phyloP scores from a whole-genome alignment of 2,329 filamentous ascomycete species.

The Fusarium marasasianum region DNA sequence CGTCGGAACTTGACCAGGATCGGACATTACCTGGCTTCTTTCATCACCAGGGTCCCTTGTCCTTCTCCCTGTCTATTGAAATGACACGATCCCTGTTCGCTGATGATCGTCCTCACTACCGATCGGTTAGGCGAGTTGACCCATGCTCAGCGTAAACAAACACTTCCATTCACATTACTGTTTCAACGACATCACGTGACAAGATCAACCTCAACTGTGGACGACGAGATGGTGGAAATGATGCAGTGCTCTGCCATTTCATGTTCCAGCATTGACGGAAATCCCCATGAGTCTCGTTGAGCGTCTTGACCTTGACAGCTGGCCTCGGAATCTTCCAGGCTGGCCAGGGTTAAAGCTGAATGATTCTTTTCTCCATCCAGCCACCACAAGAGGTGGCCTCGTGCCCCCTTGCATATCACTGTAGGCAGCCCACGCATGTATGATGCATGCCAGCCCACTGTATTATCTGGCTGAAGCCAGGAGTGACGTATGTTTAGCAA shows the following conservation, averaged over 20 bases:
- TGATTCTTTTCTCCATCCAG: background rate
- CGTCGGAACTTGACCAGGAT: background rate
- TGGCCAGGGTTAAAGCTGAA: background rate
- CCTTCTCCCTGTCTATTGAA: conserved; percentile 4
- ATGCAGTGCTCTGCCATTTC: conserved; percentile 6
- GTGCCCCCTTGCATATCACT: conserved; percentile 25
- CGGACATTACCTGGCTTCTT: conserved; percentile 15
- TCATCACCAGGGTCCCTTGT: conserved; percentile 6
- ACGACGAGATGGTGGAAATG: background rate
- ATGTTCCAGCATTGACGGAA: background rate
- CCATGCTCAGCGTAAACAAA: conserved; percentile 8
- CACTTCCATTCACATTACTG: background rate
- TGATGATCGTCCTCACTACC: conserved; percentile 28
- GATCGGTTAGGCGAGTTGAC: conserved; percentile 11
- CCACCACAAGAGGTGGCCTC: background rate
- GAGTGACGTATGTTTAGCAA: background rate
- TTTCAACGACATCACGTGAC: conserved; percentile 29
- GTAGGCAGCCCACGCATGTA: background rate
- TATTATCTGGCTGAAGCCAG: background rate
- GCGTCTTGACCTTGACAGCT: background rate
- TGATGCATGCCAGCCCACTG: background rate
- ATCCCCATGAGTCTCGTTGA: background rate
- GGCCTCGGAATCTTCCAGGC: background rate
- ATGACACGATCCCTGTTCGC: conserved; percentile 7
- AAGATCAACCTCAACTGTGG: background rate